Evolutionary conservation across 805 yeast species (phyloP).

Genomic region (Schwanniomyces polymorphus): DNA sequence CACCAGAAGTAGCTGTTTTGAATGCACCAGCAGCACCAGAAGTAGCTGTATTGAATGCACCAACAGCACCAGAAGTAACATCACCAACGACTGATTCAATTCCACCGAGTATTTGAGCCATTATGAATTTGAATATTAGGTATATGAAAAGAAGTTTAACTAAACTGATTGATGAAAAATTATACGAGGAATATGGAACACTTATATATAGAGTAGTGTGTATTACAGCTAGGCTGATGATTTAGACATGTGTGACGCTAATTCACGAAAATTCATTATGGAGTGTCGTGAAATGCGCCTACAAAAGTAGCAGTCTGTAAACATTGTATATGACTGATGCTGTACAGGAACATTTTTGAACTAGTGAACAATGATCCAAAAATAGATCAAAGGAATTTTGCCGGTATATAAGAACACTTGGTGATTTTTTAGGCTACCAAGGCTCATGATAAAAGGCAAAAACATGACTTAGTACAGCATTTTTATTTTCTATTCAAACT

Average conservation of each 20-base stretch:
- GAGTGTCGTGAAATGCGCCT: neutral
- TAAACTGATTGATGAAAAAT: neutral
- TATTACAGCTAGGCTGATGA: neutral
- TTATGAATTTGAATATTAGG: no score
- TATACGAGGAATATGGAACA: neutral
- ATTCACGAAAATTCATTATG: neutral
- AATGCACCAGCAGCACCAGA: neutral
- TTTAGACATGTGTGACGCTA: neutral
- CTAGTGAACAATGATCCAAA: neutral
- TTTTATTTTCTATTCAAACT: no score
- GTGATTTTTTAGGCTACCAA: neutral
- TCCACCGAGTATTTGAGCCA: neutral
- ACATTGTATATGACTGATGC: neutral
- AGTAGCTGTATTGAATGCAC: neutral
- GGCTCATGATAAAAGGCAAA: conserved; percentile 4
- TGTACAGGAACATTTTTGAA: neutral
- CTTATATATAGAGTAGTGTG: neutral
- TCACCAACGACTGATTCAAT: neutral
- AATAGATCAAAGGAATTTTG: neutral
- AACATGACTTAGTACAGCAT: no score
- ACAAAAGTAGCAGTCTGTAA: neutral
- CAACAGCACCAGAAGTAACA: neutral
- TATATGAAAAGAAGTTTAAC: neutral
- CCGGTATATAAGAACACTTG: neutral
- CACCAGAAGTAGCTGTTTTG: neutral